A percentile compares a stretch with the other conserved stretches of the same genome.
Conservation (phyloP, 2,329 filamentous ascomycete genomes). For the Trichoderma guizhouense region DNA sequence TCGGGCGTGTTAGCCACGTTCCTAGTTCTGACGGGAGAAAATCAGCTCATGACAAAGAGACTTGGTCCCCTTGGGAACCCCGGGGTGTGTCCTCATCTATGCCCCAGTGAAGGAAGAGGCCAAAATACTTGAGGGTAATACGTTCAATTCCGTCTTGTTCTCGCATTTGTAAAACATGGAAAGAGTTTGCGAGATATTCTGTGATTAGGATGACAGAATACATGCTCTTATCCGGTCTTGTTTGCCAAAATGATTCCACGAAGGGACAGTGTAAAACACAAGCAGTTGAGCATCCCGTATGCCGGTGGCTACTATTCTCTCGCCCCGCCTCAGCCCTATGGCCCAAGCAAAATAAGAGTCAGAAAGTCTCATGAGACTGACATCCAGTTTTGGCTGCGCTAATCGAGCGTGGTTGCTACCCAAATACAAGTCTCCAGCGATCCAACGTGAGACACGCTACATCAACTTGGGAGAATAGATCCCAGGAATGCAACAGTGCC, state of each 20-base stretch:
- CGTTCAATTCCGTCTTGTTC: background rate
- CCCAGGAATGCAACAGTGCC: background rate
- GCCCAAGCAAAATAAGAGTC: background rate
- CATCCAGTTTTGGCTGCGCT: background rate
- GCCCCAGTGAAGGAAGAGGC: background rate
- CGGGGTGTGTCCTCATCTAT: background rate
- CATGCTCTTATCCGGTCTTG: background rate
- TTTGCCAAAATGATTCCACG: background rate
- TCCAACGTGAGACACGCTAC: slow-evolving; percentile 8
- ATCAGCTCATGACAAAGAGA: background rate
- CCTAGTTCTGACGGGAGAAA: background rate
- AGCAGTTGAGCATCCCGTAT: background rate
- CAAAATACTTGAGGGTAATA: background rate
- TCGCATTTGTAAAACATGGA: background rate
- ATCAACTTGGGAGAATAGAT: background rate
- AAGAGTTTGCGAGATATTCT: background rate
- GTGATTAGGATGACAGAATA: background rate
- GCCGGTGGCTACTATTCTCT: background rate
- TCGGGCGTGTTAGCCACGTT: background rate
- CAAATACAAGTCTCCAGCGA: background rate
- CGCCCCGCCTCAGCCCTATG: background rate
- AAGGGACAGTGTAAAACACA: background rate
- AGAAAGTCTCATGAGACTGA: background rate
- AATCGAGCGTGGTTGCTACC: background rate
- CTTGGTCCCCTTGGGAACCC: background rate